Evolutionary conservation across 2,329 filamentous ascomycete species (phyloP), one percentile per base, ranked within the genome.

Genomic region (Phoma sp.): DNA sequence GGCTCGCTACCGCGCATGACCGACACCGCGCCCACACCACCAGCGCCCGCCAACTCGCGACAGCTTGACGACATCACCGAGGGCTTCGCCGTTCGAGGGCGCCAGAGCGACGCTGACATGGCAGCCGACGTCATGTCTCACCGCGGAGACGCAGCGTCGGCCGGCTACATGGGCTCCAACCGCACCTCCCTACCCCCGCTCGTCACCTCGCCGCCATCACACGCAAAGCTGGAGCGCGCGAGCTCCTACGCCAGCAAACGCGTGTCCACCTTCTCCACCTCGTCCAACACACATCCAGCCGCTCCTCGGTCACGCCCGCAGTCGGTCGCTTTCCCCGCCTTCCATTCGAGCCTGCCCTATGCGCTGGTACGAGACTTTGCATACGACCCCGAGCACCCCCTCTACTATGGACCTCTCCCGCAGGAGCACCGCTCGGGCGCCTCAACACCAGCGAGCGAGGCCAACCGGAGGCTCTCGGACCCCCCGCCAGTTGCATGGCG

Each of bases 331-430:
- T 94, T 95, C 70, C 90, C 92, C 15, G 81, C 89, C 68, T 95
- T 92, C 76, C 89, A 92, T 67, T 95, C 92, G 55, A 96, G 88
- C 72, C 84, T 97, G 17, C 77, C 90, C 6, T 97, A 97, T 75
- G 88, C 92, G n/a, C 82, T 91, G 39, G 93, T 99, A 62, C 89
- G 95, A 70, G 95, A 99, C 81, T 99, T 98, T 78, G 95, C 95
- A 64, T 99, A 98, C 74, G 87, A 91, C 29, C 74, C 85, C 24
- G 83, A 84, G 51, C 91, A 98, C 75, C 92, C 91, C 38, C 83
- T 97, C 76, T 95, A 98, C 80, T 96, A 96, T 81, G 95, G 95
- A 1, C 90, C 94, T n/a, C 88, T 91, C 15, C 88, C 89, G 33
- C 38, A 43, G 22, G 89, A 92, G 65, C 82, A 86, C 24, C 85